A percentile compares a stretch with the other conserved stretches of the same genome.
These are phyloP conservation scores for Nadsonia commutata DNA, from an alignment of 1,139 yeast species.

Conservation along the genomic window DNA sequence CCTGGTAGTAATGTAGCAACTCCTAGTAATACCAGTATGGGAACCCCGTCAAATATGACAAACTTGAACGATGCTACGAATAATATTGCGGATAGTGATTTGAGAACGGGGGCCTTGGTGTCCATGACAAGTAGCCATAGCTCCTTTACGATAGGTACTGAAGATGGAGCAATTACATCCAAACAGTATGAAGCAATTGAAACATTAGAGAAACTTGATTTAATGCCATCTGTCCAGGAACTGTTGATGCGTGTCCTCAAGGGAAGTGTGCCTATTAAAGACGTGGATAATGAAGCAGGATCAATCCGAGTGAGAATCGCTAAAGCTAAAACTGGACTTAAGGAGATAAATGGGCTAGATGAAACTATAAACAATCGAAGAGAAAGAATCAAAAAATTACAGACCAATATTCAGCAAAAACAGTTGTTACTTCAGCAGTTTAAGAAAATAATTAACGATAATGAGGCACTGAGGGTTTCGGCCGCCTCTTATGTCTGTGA, in stretches of 20 bases:
- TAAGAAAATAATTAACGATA: neutral
- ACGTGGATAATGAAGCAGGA: constrained; percentile 7
- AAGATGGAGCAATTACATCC: neutral
- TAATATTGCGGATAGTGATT: no score
- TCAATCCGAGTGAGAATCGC: constrained; percentile 6
- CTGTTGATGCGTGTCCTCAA: constrained; percentile 2
- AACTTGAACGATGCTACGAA: no score
- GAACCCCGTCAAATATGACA: no score
- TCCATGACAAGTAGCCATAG: no score
- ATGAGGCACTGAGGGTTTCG: constrained; percentile 12
- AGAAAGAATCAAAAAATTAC: constrained; percentile 2
- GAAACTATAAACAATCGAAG: constrained; percentile 6
- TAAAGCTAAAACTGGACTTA: constrained; percentile 5
- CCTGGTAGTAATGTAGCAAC: no score
- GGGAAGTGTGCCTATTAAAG: constrained; percentile 4
- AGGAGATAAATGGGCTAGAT: constrained; percentile 5
- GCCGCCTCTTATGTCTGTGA: no score
- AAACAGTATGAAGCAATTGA: constrained; percentile 5
- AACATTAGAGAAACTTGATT: constrained; percentile 8
- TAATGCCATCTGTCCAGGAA: constrained; percentile 5
- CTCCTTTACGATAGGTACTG: neutral
- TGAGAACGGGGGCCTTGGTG: no score
- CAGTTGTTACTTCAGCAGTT: neutral
- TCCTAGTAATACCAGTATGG: no score
- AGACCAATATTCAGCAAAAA: neutral